Evolutionary conservation across 2,329 filamentous ascomycete genomes (phyloP), one percentile per base, ranked within the genome.

Genomic region (Trichophyton rubrum): DNA sequence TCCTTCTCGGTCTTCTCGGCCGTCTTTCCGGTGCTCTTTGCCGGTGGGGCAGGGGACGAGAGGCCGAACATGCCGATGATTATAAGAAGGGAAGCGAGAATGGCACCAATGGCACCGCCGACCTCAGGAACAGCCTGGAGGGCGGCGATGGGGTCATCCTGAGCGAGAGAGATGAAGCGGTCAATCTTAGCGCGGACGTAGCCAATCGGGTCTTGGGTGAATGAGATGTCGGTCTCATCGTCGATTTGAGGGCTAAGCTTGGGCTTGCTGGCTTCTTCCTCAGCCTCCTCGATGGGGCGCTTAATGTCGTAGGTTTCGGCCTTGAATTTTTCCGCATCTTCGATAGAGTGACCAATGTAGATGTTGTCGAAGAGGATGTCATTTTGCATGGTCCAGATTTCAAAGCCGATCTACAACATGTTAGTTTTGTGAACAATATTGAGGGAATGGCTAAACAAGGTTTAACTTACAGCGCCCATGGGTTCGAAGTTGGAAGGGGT

Each of bases 301-400:
- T 99, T 99, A 78, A 90, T 78, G 71, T 89, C 86, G 75, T 91
- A 99, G 60, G 90, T 89, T 82, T 96, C 89, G 66, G 87, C 82
- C 69, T 90, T 88, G 71, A 99, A 81, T 79, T 91, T 88, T 76
- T 88, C 85, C 64, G 93, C 93, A 68, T 99, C 93, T 72, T 90
- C 90, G 68, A 93, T 75, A 20, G 92, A 97, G 85, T 99, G 93
- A 65, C 93, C 93, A 74, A 99, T 90, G 84, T 97, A 99, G 82
- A 99, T 95, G 86, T 99, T 99, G 85, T 97, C 90, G 71, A 99
- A 97, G 70, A 96, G 87, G 69, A 99, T 97, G 73, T 96, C 88
- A 75, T 86, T 95, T 79, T 96, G 92, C 93, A 99, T 99, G 70
- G 93, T 97, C 93, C 93, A 99, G 79, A 99, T 92, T 78, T 99